Evolutionary conservation across 805 yeast genomes (phyloP), one percentile per base, ranked within the genome.

Genomic region (Pichia thaimueangensis): DNA sequence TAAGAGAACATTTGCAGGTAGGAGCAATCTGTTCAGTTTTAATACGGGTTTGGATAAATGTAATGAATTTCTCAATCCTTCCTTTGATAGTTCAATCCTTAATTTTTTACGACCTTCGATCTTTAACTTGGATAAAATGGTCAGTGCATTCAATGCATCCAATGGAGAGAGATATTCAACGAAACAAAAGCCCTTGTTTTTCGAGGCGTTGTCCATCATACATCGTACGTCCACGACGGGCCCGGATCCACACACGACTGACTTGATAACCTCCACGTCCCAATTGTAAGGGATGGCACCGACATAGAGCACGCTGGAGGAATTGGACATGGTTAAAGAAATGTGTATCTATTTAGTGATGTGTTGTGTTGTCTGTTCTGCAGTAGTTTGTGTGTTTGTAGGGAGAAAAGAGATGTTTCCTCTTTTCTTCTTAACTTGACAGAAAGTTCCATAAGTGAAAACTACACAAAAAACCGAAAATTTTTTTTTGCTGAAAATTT

Each of bases 241-340:
- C 1, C 93, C 93, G 9, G 84, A 70, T 1, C 89, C 89, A 41
- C 84, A 79, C 20, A 82, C 80, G 10, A 83, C 74, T 23, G 79
- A 74, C 41, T 78, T 74, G 28, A 83, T 66, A 13, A 71, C 74
- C 39, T 74, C 75, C 43, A 74, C 80, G 47, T 71, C 78, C 93
- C 93, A 84, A 47, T 79, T 80, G 49, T 72, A 73, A 1, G 93
- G 93, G 22, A 83, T 64, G 51, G 73, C 74, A 13, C 86, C 86
- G 12, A 80, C 50, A 51, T 75, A 80, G 17, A 80, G 57, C 19
- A 78, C 78, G 30, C 74, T 59, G 9, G 76, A 45, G 11, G 42
- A 36, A 28, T 43, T 47, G 8, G 50, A 30, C 44, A 42, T 42
- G 6, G 13, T 19, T 7, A 7, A 7, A 23, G 6, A 7, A 23